Conservation (phyloP, 2,329 filamentous ascomycete species). For the Ophiostoma ulmi region DNA sequence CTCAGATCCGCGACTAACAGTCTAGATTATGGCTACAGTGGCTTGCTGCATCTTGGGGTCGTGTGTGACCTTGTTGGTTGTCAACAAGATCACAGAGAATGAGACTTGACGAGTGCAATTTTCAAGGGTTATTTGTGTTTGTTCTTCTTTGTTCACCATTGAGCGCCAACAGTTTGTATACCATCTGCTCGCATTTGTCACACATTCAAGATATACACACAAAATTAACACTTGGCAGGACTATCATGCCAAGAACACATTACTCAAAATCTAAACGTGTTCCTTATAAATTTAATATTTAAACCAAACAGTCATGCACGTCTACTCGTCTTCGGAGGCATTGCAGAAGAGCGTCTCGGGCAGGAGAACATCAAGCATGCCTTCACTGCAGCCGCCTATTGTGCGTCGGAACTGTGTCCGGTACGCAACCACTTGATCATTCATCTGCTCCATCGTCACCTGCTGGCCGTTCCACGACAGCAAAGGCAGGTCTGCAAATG, state of each 20-base stretch:
- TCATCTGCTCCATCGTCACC: slow-evolving; percentile 40
- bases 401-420: slow-evolving; percentile 54
- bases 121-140: neutral
- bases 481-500: slow-evolving; percentile 49
- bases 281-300: too few species aligned
- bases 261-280: neutral
- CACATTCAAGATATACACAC: neutral
- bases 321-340: neutral
- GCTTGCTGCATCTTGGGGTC: slow-evolving; percentile 60
- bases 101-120: neutral
- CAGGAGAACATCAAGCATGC: slow-evolving; percentile 28
- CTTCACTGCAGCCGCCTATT: slow-evolving; percentile 60
- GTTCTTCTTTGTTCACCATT: neutral
- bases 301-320: too few species aligned
- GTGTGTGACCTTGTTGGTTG: slow-evolving; percentile 57
- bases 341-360: slow-evolving; percentile 25
- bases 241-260: neutral
- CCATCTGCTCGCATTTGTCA: neutral
- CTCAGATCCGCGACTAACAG: neutral
- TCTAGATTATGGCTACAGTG: slow-evolving; percentile 57
- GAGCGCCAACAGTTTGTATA: neutral
- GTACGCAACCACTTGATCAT: slow-evolving; percentile 47
- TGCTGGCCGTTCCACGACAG: slow-evolving; percentile 59
- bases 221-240: neutral
- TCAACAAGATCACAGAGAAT: slow-evolving; percentile 38